Percentiles rank a stretch among this genome's conserved stretches.
Conservation (phyloP, 1,284 basidiomycete genomes). For the Ustilago hordei region DNA sequence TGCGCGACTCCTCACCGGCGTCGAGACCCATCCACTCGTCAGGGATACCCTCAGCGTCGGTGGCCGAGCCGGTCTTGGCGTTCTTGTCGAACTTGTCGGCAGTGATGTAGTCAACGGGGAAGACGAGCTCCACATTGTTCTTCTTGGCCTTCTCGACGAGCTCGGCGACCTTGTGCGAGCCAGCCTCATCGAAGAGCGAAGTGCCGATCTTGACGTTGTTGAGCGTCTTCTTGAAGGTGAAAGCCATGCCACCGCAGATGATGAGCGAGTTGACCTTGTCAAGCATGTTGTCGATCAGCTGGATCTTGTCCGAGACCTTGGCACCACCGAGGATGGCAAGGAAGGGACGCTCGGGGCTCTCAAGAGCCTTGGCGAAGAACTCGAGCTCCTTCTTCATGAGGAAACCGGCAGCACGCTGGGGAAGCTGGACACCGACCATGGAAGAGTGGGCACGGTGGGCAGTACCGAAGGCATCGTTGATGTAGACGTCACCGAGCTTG, state of each 20-base stretch:
- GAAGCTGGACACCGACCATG: conserved; percentile 95
- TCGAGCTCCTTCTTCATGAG: conserved; percentile 99
- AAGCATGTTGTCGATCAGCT: conserved; percentile 98
- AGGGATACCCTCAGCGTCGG: conserved; percentile 87
- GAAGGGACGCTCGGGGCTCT: conserved; percentile 94
- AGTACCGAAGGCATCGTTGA: conserved; percentile 99
- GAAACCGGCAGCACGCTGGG: conserved; percentile 94
- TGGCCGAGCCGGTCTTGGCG: conserved; percentile 81
- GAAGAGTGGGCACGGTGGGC: conserved; percentile 98
- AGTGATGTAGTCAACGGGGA: conserved; percentile 94
- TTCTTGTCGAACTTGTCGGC: conserved; percentile 96
- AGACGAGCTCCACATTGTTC: conserved; percentile 93
- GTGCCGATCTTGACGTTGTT: conserved; percentile 87
- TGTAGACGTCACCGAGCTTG: conserved; percentile 92
- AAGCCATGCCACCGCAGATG: conserved; percentile 98
- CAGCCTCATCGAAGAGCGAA: conserved; percentile 92
- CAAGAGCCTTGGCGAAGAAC: conserved; percentile 97
- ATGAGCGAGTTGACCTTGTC: conserved; percentile 98
- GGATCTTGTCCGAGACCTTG: conserved; percentile 99
- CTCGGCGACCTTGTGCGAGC: conserved; percentile 84
- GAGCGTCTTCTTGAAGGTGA: conserved; percentile 97
- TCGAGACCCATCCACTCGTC: conserved; percentile 94
- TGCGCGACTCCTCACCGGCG: conserved; percentile 76
- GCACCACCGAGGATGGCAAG: conserved; percentile 98
- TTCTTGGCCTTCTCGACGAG: conserved; percentile 93